Conservation (phyloP, 805 yeast species). For the Blastobotrys attinorum region DNA sequence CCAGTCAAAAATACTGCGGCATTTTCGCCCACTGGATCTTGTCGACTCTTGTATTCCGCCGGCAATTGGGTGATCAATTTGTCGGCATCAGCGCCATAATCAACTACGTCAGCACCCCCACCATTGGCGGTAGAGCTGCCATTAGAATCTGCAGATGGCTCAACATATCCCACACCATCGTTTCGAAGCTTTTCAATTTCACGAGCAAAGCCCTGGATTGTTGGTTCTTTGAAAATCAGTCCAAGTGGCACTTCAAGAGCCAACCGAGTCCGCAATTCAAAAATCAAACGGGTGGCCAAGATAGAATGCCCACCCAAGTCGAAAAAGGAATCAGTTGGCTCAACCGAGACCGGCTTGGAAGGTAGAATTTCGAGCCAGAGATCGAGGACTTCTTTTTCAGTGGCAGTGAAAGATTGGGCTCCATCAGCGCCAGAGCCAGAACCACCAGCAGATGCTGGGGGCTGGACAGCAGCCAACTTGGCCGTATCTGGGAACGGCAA, state of each 20-base stretch:
- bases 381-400: slow-evolving; percentile 64
- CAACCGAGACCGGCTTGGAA: slow-evolving; percentile 67
- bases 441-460: slow-evolving; percentile 27
- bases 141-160: slow-evolving; percentile 28
- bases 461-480: slow-evolving; percentile 71
- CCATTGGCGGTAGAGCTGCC: no score
- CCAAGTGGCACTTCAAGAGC: slow-evolving; percentile 83
- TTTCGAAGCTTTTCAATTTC: slow-evolving; percentile 56
- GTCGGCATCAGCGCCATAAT: slow-evolving; percentile 72
- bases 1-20: slow-evolving; percentile 83
- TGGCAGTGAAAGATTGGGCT: slow-evolving; percentile 45
- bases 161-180: slow-evolving; percentile 25
- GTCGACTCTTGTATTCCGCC: slow-evolving; percentile 40
- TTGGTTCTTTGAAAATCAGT: slow-evolving; percentile 81
- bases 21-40: slow-evolving; percentile 21
- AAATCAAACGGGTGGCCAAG: slow-evolving; percentile 93
- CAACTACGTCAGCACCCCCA: slow-evolving; percentile 23
- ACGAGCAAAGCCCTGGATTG: slow-evolving; percentile 67
- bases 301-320: slow-evolving; percentile 98
- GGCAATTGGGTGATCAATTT: slow-evolving; percentile 33
- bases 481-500: slow-evolving; percentile 90
- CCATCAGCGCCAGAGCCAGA: slow-evolving; percentile 39
- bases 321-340: slow-evolving; percentile 82
- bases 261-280: slow-evolving; percentile 73
- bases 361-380: slow-evolving; percentile 85